These are phyloP conservation scores for Saxophila tyrrhenica DNA, from an alignment of 495 filamentous ascomycete species.

Conservation along the genomic window DNA sequence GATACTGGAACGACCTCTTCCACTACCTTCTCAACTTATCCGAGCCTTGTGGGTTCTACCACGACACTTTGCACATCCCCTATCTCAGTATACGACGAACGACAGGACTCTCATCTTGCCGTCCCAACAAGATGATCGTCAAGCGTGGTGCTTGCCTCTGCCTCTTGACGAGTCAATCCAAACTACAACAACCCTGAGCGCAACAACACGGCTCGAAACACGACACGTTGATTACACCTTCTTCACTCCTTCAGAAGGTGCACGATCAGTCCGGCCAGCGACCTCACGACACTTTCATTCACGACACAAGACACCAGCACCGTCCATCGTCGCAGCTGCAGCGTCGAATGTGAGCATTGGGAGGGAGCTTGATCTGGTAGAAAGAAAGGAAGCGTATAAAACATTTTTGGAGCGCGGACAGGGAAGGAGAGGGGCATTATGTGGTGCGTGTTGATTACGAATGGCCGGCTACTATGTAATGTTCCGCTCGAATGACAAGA, in stretches of 20 bases:
- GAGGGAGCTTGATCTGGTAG: slow-evolving; percentile 1
- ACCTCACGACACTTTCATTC: not conserved
- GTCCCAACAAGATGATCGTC: slow-evolving; percentile 3
- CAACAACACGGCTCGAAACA: not conserved
- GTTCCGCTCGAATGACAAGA: not conserved
- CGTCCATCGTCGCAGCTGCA: too few species aligned
- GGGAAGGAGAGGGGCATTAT: not conserved
- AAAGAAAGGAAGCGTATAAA: slow-evolving; percentile 5
- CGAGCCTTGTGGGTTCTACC: not conserved
- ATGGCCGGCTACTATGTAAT: not conserved
- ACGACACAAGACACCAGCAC: not conserved
- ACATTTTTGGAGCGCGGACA: not conserved
- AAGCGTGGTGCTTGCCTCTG: not conserved
- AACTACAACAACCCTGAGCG: not conserved
- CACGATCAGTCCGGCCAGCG: slow-evolving; percentile 13
- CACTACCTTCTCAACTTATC: not conserved
- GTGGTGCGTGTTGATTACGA: not conserved
- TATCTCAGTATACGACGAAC: not conserved
- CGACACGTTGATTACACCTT: slow-evolving; percentile 16
- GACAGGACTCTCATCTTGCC: slow-evolving; percentile 6
- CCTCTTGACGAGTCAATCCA: not conserved
- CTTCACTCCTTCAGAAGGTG: slow-evolving; percentile 15
- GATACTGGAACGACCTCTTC: not conserved
- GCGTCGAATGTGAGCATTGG: not conserved
- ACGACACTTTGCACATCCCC: not conserved